These are phyloP conservation scores for Cadophora luteo-olivacea DNA, from an alignment of 2,329 filamentous ascomycete genomes.

Conservation along the genomic window DNA sequence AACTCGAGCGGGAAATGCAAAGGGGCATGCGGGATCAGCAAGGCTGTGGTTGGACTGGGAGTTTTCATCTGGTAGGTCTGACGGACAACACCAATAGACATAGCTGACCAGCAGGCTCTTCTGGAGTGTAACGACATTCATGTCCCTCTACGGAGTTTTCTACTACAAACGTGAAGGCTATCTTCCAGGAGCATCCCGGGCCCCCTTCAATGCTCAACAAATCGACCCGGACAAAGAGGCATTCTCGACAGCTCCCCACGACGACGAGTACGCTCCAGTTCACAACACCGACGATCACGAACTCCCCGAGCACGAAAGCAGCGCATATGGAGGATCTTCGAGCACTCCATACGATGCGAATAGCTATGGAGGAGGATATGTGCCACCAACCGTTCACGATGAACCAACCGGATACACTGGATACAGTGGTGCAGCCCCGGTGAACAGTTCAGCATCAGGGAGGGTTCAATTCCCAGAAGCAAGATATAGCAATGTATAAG, in stretches of 20 bases:
- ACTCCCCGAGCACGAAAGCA: constrained; percentile 30
- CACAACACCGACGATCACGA: constrained; percentile 50
- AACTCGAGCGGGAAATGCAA: constrained; percentile 63
- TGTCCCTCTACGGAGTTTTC: constrained; percentile 65
- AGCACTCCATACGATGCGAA: constrained; percentile 29
- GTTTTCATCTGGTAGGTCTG: constrained; percentile 65
- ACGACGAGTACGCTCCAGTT: constrained; percentile 70
- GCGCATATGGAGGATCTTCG: constrained; percentile 19
- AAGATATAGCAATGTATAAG: constrained; percentile 56
- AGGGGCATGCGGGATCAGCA: constrained; percentile 64
- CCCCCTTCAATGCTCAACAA: constrained; percentile 47
- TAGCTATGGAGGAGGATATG: constrained; percentile 35
- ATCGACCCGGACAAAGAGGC: constrained; percentile 74
- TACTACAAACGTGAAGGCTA: constrained; percentile 68
- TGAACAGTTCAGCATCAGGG: constrained; percentile 32
- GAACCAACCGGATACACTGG: constrained; percentile 50
- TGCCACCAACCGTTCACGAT: constrained; percentile 47
- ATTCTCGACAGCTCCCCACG: constrained; percentile 71
- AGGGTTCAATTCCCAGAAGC: constrained; percentile 58
- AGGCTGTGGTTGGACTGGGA: constrained; percentile 66
- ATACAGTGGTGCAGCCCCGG: constrained; percentile 55
- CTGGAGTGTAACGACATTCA: constrained; percentile 58
- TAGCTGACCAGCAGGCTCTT: constrained; percentile 53
- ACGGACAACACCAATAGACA: constrained; percentile 8
- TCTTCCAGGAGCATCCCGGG: constrained; percentile 56